Base-by-base conservation (phyloP, 2,329 filamentous ascomycete genomes). In the Juglanconis sp. region DNA sequence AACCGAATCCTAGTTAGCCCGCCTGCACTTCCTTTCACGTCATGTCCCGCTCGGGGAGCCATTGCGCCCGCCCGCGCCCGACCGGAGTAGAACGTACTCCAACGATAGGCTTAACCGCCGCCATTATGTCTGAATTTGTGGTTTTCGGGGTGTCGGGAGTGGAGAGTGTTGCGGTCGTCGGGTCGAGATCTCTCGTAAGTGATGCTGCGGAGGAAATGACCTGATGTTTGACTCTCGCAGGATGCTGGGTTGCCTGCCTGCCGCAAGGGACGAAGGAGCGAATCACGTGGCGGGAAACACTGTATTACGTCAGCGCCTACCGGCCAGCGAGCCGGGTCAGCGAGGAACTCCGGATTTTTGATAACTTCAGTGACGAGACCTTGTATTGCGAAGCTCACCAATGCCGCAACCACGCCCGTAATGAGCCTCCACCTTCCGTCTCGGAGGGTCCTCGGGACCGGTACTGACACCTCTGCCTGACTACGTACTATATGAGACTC, bases 361-460 rank as follows among this genome's bases (percentile, higher is more conserved):
- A 57, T 44, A 49, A 11, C 54, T 50, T 36, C 11, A 10, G 38
- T 34, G 36, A 52, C 36, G 30, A 35, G 24, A 35, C 36, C 35
- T 42, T 51, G 3, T 11, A 31, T 8, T 24, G 42, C 47, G 15
- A 34, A 30, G 55, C 49, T 59, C 55, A 44, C 59, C 55, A 64
- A 63, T 59, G 68, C 66, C 64, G 65, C 59, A 53, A 54, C 53
- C 62, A 60, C 64, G 64, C 64, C 65, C 69, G 70, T 65, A 70
- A 92, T 91, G 88, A 90, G 80, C 76, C 74, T 88, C 68, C 82
- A 83, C 73, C 76, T 86, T 70, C 85, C 87, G 67, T 79, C 85
- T 68, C 77, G 85, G 77, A 83, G 83, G 76, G 76, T 88, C 67
- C 78, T 82, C 59, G 77, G 79, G 69, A 78, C 81, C 72, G 84